Evolutionary conservation across 202 grass and related monocot genomes (phyloP).

Genomic region (Schoenoplectus triqueter): DNA sequence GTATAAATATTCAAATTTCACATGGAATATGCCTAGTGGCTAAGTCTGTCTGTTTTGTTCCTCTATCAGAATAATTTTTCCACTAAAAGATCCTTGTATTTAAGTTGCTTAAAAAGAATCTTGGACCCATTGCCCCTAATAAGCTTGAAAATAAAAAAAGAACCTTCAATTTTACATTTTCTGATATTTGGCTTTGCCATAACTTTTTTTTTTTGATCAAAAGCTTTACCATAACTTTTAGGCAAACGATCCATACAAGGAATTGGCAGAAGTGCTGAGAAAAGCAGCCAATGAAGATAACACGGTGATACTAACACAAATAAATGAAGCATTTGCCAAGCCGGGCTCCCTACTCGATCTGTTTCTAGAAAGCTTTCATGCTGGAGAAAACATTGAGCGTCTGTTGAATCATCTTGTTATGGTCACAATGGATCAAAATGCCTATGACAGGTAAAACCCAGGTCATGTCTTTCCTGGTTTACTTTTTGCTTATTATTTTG

Average conservation of each 20-base stretch:
- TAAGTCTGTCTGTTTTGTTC: background rate
- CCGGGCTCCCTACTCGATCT: slow-evolving; percentile 80
- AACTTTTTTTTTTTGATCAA: too few relatives aligned
- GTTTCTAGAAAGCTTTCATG: slow-evolving; percentile 83
- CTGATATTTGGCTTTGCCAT: background rate
- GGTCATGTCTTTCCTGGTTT: background rate
- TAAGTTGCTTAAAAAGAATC: background rate
- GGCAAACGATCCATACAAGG: slow-evolving; percentile 46
- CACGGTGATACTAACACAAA: slow-evolving; percentile 83
- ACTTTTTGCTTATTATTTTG: background rate
- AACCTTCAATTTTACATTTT: background rate
- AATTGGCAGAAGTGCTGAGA: slow-evolving; percentile 66
- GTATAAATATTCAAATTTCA: slow-evolving; percentile 32
- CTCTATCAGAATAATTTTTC: background rate
- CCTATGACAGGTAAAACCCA: slow-evolving; percentile 54
- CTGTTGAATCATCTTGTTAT: slow-evolving; percentile 80
- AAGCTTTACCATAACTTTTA: slow-evolving; percentile 25
- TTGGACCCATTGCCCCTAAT: background rate
- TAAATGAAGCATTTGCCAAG: slow-evolving; percentile 69
- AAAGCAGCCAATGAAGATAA: slow-evolving; percentile 60
- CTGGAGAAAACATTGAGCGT: slow-evolving; percentile 47
- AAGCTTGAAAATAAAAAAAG: background rate
- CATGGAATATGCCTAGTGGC: slow-evolving; percentile 16
- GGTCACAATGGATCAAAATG: slow-evolving; percentile 74
- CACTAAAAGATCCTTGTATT: background rate